Base-by-base conservation (phyloP, 2,329 filamentous ascomycete genomes). In the Aaosphaeria arxii region DNA sequence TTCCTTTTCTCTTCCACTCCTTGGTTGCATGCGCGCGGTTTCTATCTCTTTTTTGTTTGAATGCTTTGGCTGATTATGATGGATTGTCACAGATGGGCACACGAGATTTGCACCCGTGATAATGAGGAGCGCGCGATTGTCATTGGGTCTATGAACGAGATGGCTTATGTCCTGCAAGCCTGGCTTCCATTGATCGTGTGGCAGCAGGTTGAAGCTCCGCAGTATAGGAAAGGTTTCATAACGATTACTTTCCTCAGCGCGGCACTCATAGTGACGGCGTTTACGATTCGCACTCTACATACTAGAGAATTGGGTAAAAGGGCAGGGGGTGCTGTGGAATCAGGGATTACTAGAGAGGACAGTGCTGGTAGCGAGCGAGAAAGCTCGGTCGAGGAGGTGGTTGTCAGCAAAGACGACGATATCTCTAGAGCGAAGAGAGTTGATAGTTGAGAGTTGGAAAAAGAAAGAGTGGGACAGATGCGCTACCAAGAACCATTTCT, bases 81-180 rank as follows among this genome's bases (percentile, higher is more conserved):
- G 43, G 57, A 46, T 35, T 13, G 28, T 32, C 31, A 24, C 74
- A 71, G 6, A 24, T 81, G 78, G 77, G 74, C 76, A 0, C 76
- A 81, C 45, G 79, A 82, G 51, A 79, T 81, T 17, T 82, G 78
- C 49, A 70, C 75, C 3, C 68, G 69, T 3, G 76, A 85, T 42
- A 81, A 84, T 46, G 84, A 88, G 63, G 85, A 88, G 67, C 73
- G 84, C 7, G 84, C 85, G 0, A 71, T 89, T 4, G 83, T 88
- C 0, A 77, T 85, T 1, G 85, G 76, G 0, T 70, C 75, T 11
- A 88, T 88, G 82, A 88, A 88, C 50, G 79, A 85, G 60, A 78
- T 88, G 71, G 84, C 84, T 0, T 87, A 87, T 50, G 83, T 87
- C 1, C 67, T 89, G 40, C 84, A 88, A 59, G 82, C 84, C 0